Conservation (phyloP, 1,139 yeast genomes). For the Scheffersomyces illinoinensis region DNA sequence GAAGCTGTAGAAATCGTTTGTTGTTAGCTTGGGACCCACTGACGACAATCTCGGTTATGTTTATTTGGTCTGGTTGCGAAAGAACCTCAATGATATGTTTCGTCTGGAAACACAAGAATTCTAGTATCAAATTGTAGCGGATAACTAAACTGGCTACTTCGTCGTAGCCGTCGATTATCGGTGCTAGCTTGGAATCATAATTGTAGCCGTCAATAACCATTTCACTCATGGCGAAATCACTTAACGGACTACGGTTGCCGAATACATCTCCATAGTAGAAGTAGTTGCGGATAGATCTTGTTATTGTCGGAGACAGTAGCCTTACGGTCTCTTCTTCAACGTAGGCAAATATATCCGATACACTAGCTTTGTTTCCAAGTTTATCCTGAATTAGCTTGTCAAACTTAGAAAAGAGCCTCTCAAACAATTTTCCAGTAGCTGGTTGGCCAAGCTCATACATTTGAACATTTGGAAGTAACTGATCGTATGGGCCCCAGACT, state of each 20-base stretch:
- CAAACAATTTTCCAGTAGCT: constrained; percentile 55
- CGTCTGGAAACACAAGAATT: constrained; percentile 54
- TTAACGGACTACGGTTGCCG: constrained; percentile 59
- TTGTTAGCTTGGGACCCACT: constrained; percentile 58
- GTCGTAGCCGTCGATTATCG: constrained; percentile 4
- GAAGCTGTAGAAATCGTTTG: constrained; percentile 35
- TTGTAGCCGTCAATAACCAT: constrained; percentile 46
- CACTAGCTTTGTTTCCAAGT: constrained; percentile 2
- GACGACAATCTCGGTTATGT: constrained; percentile 32
- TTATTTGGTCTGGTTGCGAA: constrained; percentile 5
- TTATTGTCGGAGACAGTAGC: constrained; percentile 24
- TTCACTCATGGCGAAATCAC: constrained; percentile 51
- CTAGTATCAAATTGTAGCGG: constrained; percentile 46
- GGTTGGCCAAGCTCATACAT: constrained; percentile 59
- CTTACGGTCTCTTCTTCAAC: constrained; percentile 14
- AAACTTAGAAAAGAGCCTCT: constrained; percentile 42
- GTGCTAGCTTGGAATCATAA: constrained; percentile 16
- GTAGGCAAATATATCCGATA: constrained; percentile 22
- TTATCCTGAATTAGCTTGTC: constrained; percentile 7
- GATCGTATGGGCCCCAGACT: constrained; percentile 58
- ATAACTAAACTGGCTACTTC: constrained; percentile 25
- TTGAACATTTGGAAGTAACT: constrained; percentile 19
- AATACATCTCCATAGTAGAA: constrained; percentile 55
- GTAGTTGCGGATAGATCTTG: constrained; percentile 29
- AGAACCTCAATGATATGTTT: constrained; percentile 36